Percentiles rank a stretch among this genome's conserved stretches.
Evolutionary conservation across 1,139 yeast species (phyloP).

Genomic region (Blastobotrys illinoisensis): DNA sequence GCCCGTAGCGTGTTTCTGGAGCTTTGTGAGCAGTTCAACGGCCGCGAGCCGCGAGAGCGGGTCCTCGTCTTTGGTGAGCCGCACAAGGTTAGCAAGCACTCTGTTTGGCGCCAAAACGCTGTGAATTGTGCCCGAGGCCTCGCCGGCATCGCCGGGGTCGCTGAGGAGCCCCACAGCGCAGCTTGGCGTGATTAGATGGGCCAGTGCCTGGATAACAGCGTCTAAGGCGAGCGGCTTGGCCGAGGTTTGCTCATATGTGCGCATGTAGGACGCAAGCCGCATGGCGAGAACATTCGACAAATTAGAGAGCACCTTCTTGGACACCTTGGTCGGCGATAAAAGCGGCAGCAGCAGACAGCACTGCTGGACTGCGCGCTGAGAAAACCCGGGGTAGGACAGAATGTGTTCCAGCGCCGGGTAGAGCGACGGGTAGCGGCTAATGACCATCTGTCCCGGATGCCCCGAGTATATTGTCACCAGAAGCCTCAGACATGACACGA

Average conservation of each 20-base stretch:
- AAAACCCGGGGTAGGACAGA: conserved; percentile 10
- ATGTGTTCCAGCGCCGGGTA: background rate
- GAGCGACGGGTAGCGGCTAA: background rate
- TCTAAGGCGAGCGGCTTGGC: conserved; percentile 15
- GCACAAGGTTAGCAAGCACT: conserved; percentile 23
- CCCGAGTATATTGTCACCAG: conserved; percentile 22
- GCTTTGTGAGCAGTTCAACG: conserved; percentile 29
- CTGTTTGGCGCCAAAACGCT: conserved; percentile 22
- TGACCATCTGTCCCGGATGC: background rate
- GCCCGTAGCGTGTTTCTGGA: conserved; percentile 22
- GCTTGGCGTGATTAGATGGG: conserved; percentile 20
- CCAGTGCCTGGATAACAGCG: conserved; percentile 27
- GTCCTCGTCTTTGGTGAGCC: conserved; percentile 25
- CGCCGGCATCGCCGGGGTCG: background rate
- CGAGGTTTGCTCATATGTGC: conserved; percentile 9
- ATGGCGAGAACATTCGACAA: conserved; percentile 16
- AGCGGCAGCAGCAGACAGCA: conserved; percentile 26
- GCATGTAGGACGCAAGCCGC: conserved; percentile 16
- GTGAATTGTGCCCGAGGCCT: conserved; percentile 3
- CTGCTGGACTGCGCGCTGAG: conserved; percentile 7
- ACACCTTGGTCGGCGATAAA: background rate
- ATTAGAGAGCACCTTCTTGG: conserved; percentile 1
- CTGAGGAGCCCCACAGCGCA: background rate
- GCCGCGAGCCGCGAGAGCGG: conserved; percentile 30
- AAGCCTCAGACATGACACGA: conserved; percentile 22